Conservation (phyloP, 768 basidiomycete species). For the Hericium rajendrae region DNA sequence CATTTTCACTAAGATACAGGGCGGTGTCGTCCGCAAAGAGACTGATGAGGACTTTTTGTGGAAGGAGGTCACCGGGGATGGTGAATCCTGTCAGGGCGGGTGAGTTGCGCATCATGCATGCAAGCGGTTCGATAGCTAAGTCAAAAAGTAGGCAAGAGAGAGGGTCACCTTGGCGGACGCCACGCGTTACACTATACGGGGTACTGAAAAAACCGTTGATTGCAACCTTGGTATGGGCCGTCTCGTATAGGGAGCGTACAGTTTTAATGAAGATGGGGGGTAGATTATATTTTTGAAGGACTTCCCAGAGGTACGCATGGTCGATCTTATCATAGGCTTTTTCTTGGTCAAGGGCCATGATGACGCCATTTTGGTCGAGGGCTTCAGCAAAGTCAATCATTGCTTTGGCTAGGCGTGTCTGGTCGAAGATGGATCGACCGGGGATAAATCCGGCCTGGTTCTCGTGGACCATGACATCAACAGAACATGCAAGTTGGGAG, state of each 20-base stretch:
- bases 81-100: neutral
- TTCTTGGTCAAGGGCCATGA: neutral
- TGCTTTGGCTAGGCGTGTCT: neutral
- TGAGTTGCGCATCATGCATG: neutral
- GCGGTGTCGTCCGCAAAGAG: neutral
- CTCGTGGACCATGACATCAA: neutral
- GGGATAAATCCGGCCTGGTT: slow-evolving; percentile 6
- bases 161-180: slow-evolving; percentile 10
- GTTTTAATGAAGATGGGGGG: neutral
- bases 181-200: slow-evolving; percentile 1
- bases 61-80: neutral
- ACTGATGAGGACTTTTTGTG: neutral
- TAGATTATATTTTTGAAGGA: neutral
- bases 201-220: neutral
- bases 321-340: too few relatives aligned
- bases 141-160: slow-evolving; percentile 11
- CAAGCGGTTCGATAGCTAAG: slow-evolving; percentile 7
- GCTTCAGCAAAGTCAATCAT: slow-evolving; percentile 2
- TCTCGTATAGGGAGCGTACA: neutral
- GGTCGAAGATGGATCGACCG: neutral
- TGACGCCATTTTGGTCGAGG: neutral
- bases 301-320: slow-evolving; percentile 2
- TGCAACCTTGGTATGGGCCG: neutral
- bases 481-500: neutral
- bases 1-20: slow-evolving; percentile 19